Evolutionary conservation across 768 basidiomycete species (phyloP).

Genomic region (Peribolospora kevripleyi): DNA sequence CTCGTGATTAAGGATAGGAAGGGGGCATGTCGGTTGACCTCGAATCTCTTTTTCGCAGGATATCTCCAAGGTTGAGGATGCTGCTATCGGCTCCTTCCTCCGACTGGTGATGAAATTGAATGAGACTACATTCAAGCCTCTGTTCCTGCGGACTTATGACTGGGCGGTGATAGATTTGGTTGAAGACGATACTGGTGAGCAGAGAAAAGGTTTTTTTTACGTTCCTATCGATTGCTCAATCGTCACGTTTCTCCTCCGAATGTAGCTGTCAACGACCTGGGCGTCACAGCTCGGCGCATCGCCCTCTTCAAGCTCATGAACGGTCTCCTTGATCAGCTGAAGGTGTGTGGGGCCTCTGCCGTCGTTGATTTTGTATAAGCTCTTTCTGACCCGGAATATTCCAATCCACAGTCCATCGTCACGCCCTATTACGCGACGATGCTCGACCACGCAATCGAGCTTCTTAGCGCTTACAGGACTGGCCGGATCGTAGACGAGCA

Average conservation of each 20-base stretch:
- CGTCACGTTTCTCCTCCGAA: neutral
- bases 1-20: too few relatives aligned
- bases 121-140: constrained; percentile 66
- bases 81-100: constrained; percentile 46
- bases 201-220: neutral
- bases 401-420: constrained; percentile 40
- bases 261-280: constrained; percentile 14
- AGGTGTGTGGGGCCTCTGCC: constrained; percentile 26
- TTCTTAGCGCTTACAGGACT: constrained; percentile 30
- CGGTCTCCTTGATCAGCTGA: constrained; percentile 61
- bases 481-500: constrained; percentile 19
- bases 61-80: constrained; percentile 16
- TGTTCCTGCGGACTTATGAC: constrained; percentile 77
- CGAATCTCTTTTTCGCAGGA: neutral
- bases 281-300: constrained; percentile 29
- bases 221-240: neutral
- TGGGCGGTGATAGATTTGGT: constrained; percentile 50
- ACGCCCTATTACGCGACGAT: constrained; percentile 71
- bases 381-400: neutral
- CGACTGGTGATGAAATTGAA: constrained; percentile 81
- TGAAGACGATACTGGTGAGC: constrained; percentile 21
- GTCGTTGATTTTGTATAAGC: neutral
- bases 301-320: constrained; percentile 53
- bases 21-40: neutral
- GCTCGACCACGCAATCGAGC: constrained; percentile 38